A percentile compares a stretch with the other conserved stretches of the same genome.
Conservation (phyloP, 768 basidiomycete genomes). For the Boletus patriciae region DNA sequence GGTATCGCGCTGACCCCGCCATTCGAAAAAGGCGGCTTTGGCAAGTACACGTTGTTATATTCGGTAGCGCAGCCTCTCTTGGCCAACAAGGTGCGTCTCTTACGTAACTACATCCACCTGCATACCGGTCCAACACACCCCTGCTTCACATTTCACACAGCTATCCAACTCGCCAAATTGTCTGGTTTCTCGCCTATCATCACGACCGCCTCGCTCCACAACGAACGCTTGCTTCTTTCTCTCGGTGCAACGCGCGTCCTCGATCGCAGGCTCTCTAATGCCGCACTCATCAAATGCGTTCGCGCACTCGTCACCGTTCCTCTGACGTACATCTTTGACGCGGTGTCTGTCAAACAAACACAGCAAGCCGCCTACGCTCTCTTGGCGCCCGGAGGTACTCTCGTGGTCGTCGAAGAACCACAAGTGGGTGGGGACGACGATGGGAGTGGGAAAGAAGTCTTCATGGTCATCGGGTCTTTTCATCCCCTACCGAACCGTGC, state of each 20-base stretch:
- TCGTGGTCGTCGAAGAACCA: constrained; percentile 11
- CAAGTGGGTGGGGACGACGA: neutral
- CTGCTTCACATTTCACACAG: constrained; percentile 3
- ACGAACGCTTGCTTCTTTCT: constrained; percentile 31
- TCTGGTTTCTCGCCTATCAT: constrained; percentile 39
- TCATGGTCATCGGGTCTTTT: constrained; percentile 7
- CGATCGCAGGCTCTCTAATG: constrained; percentile 26
- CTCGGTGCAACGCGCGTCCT: constrained; percentile 40
- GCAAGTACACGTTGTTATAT: constrained; percentile 34
- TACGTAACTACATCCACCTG: too few relatives aligned
- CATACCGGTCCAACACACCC: too few relatives aligned
- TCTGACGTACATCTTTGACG: constrained; percentile 24
- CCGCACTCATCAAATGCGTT: constrained; percentile 2
- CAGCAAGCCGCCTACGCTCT: constrained; percentile 31
- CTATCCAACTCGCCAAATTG: constrained; percentile 33
- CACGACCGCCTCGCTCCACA: constrained; percentile 38
- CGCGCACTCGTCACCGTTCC: neutral
- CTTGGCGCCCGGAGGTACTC: constrained; percentile 31
- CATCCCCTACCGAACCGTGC: neutral
- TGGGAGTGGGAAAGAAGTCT: neutral
- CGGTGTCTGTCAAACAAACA: constrained; percentile 33
- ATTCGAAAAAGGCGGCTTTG: constrained; percentile 27
- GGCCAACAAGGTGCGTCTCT: constrained; percentile 35
- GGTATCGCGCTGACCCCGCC: constrained; percentile 32
- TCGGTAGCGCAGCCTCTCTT: constrained; percentile 38